Evolutionary conservation across 2,329 filamentous ascomycete genomes (phyloP).

Genomic region (Paecilomyces formosus): DNA sequence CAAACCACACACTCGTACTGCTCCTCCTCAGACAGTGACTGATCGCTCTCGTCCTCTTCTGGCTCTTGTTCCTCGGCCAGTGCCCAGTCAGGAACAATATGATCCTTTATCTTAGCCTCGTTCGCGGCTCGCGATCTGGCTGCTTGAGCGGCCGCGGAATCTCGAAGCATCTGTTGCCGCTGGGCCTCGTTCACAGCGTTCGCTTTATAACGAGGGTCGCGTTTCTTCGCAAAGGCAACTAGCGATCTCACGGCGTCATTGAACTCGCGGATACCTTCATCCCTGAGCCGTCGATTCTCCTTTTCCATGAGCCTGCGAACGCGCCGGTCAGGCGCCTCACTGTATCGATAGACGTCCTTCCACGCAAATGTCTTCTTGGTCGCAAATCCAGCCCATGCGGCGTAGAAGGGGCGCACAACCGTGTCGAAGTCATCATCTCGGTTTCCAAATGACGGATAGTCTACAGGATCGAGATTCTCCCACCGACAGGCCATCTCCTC

Average conservation of each 20-base stretch:
- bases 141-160: conserved; percentile 75
- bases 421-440: conserved; percentile 69
- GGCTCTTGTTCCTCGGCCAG: conserved; percentile 48
- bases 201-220: conserved; percentile 75
- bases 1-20: conserved; percentile 58
- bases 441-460: conserved; percentile 78
- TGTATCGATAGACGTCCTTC: conserved; percentile 76
- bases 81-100: conserved; percentile 67
- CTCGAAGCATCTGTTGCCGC: conserved; percentile 67
- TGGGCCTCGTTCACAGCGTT: conserved; percentile 74
- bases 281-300: conserved; percentile 78
- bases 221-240: conserved; percentile 80
- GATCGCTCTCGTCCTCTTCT: conserved; percentile 43
- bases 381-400: conserved; percentile 69
- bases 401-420: conserved; percentile 74
- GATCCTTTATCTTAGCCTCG: conserved; percentile 61
- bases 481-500: conserved; percentile 68
- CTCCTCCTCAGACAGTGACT: conserved; percentile 42
- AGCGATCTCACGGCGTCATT: conserved; percentile 86
- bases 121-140: conserved; percentile 75
- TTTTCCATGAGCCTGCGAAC: conserved; percentile 85
- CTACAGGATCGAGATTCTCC: conserved; percentile 51
- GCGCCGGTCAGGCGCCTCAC: conserved; percentile 79
- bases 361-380: conserved; percentile 83
- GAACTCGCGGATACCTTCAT: conserved; percentile 78